These are phyloP conservation scores for Cryptococcus hybrid DNA, from an alignment of 1,284 basidiomycete species.

Conservation along the genomic window DNA sequence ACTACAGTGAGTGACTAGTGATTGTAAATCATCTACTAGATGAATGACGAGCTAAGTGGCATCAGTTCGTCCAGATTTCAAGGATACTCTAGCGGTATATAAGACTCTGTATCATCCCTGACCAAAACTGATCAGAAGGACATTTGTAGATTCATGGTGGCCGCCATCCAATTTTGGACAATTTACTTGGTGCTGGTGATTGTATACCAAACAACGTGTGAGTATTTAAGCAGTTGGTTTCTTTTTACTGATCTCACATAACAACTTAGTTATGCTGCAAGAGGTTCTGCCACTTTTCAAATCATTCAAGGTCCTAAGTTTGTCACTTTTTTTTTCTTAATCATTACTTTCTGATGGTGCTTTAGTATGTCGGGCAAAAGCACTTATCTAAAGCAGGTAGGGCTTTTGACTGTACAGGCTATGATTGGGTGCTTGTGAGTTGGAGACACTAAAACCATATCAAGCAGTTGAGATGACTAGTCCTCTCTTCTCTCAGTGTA, in stretches of 20 bases:
- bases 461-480: neutral
- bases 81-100: conserved; percentile 65
- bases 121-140: neutral
- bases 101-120: conserved; percentile 2
- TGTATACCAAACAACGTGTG: conserved; percentile 77
- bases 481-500: conserved; percentile 51
- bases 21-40: too few species aligned
- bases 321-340: conserved; percentile 31
- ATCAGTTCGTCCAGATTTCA: conserved; percentile 81
- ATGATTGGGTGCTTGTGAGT: conserved; percentile 76
- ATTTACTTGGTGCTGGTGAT: conserved; percentile 62
- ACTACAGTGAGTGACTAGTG: conserved; percentile 58
- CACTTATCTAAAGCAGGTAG: conserved; percentile 85
- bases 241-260: too few species aligned
- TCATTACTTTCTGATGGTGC: conserved; percentile 2
- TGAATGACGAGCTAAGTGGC: neutral
- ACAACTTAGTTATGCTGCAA: conserved; percentile 46
- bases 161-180: conserved; percentile 81
- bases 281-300: conserved; percentile 77
- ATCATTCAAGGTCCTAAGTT: conserved; percentile 86
- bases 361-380: conserved; percentile 87
- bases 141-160: conserved; percentile 65
- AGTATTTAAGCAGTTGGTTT: too few species aligned
- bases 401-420: conserved; percentile 77
- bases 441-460: neutral